Evolutionary conservation across 2,329 filamentous ascomycete genomes (phyloP).

Genomic region (Trichoderma guizhouense): DNA sequence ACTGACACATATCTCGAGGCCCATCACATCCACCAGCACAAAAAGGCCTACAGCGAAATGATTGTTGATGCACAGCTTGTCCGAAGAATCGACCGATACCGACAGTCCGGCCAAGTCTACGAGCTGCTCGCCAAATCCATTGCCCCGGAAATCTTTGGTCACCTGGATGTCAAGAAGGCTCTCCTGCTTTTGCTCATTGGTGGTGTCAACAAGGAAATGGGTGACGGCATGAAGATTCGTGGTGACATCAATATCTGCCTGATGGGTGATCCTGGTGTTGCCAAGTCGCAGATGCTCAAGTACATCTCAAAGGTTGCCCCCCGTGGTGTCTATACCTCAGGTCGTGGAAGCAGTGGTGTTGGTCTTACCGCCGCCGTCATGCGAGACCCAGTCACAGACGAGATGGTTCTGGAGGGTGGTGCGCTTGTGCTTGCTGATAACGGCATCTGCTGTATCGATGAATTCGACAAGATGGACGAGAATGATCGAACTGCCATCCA

Average conservation of each 20-base stretch:
- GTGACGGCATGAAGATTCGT: conserved; percentile 97
- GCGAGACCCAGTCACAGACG: conserved; percentile 78
- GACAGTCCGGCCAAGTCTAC: conserved; percentile 86
- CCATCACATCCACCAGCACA: conserved; percentile 90
- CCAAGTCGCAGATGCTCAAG: conserved; percentile 96
- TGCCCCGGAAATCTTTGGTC: conserved; percentile 94
- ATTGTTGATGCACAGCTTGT: conserved; percentile 76
- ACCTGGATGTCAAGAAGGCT: conserved; percentile 96
- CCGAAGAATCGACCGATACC: conserved; percentile 79
- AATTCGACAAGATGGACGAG: conserved; percentile 89
- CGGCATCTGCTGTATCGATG: conserved; percentile 81
- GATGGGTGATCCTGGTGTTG: conserved; percentile 99
- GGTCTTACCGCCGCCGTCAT: conserved; percentile 81
- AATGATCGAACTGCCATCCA: conserved; percentile 78
- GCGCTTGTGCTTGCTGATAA: conserved; percentile 78
- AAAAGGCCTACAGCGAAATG: conserved; percentile 95
- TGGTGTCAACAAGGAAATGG: conserved; percentile 93
- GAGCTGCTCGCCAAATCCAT: conserved; percentile 95
- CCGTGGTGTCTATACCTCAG: conserved; percentile 81
- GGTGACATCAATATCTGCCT: conserved; percentile 98
- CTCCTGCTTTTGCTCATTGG: conserved; percentile 92
- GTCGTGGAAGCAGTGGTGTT: conserved; percentile 76
- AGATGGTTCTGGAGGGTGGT: conserved; percentile 80
- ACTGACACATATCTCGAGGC: conserved; percentile 97
- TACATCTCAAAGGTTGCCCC: conserved; percentile 98